Evolutionary conservation across 75 land plant species (phyloP).

Genomic region (Gnetum montanum): DNA sequence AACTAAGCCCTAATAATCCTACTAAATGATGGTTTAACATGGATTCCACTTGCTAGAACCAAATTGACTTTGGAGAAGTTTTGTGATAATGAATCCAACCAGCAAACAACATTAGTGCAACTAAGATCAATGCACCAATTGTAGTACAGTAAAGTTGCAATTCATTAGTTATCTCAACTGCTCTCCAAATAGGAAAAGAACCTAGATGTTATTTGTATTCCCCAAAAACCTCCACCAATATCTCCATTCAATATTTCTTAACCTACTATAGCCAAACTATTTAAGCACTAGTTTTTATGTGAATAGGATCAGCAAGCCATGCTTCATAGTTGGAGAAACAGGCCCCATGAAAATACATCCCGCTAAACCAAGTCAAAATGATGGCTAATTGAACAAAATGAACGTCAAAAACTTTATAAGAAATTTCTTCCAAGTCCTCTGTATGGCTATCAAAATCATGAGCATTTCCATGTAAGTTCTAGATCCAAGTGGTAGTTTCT

Average conservation of each 20-base stretch:
- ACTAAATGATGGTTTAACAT: not conserved
- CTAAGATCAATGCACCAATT: conserved; percentile 4
- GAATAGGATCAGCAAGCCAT: conserved; percentile 6
- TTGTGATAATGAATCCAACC: conserved; percentile 1
- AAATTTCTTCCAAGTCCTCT: not conserved
- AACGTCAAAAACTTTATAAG: not conserved
- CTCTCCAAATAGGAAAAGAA: not conserved
- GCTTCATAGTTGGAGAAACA: conserved; percentile 6
- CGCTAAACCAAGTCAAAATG: conserved; percentile 6
- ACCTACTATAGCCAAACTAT: no score
- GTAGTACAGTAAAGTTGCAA: not conserved
- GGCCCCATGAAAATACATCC: conserved; percentile 8
- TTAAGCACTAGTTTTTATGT: conserved; percentile 1
- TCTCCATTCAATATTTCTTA: not conserved
- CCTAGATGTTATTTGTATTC: not conserved
- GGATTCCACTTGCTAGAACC: not conserved
- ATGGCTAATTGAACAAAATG: conserved; percentile 8
- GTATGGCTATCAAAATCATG: not conserved
- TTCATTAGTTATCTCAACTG: conserved; percentile 1
- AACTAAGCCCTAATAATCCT: not conserved
- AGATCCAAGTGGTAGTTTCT: not conserved
- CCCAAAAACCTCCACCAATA: not conserved
- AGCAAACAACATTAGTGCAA: not conserved
- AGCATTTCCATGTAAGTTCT: not conserved
- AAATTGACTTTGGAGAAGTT: not conserved